Conservation (phyloP, 306 rosid species). For the Castanea mollissima region DNA sequence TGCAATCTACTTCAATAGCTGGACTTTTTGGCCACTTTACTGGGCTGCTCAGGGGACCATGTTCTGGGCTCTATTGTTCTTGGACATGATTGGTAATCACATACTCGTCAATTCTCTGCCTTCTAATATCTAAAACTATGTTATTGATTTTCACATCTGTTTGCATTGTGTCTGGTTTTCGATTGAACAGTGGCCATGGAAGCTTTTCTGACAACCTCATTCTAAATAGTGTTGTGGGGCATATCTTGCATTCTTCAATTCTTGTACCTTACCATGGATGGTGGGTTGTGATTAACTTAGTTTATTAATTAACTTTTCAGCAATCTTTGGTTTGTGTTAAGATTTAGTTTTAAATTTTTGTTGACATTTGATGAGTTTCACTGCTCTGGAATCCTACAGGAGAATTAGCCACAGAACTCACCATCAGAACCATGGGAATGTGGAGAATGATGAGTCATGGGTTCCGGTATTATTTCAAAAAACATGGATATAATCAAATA, state of each 20-base stretch:
- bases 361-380: not conserved
- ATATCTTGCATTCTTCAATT: slow-evolving; percentile 80
- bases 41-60: slow-evolving; percentile 90
- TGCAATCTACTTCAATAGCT: slow-evolving; percentile 43
- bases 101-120: not conserved
- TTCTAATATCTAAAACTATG: not conserved
- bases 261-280: slow-evolving; percentile 96
- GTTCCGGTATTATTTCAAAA: slow-evolving; percentile 57
- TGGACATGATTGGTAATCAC: slow-evolving; percentile 82
- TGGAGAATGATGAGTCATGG: slow-evolving; percentile 96
- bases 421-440: slow-evolving; percentile 97
- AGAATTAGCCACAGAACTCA: slow-evolving; percentile 95
- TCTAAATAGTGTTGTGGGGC: slow-evolving; percentile 71
- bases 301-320: not conserved
- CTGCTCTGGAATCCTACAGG: slow-evolving; percentile 41
- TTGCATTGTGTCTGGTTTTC: not conserved
- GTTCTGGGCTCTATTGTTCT: slow-evolving; percentile 98
- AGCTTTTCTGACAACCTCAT: slow-evolving; percentile 72
- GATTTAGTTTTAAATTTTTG: slow-evolving; percentile 7
- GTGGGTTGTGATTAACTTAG: slow-evolving; percentile 34
- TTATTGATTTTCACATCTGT: not conserved
- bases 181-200: slow-evolving; percentile 84
- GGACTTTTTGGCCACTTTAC: slow-evolving; percentile 70
- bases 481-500: too few relatives aligned
- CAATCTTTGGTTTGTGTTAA: not conserved